Evolutionary conservation across 2,329 filamentous ascomycete species (phyloP).

Genomic region (Ophiostoma ulmi): DNA sequence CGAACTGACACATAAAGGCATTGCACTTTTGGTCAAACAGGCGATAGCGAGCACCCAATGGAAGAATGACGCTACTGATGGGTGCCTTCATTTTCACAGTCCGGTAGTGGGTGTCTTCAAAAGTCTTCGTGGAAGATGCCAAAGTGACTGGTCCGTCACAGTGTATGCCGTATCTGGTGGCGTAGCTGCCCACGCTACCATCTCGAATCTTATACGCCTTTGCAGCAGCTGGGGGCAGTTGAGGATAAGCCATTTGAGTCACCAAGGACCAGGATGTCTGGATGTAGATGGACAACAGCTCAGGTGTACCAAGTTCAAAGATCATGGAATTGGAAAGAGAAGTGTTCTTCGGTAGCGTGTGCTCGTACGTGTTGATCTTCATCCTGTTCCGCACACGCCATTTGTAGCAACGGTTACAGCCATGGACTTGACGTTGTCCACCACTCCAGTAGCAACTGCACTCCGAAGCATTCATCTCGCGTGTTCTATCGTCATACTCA

Average conservation of each 20-base stretch:
- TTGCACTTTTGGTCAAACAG: conserved; percentile 43
- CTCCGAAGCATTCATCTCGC: conserved; percentile 31
- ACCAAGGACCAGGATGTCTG: conserved; percentile 41
- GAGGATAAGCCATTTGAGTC: conserved; percentile 30
- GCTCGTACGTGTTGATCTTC: conserved; percentile 38
- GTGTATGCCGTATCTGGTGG: background rate
- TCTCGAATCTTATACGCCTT: background rate
- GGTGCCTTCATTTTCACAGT: conserved; percentile 38
- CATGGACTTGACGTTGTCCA: conserved; percentile 28
- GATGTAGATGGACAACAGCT: conserved; percentile 37
- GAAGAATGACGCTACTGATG: conserved; percentile 41
- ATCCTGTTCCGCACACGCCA: conserved; percentile 32
- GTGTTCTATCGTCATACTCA: conserved; percentile 35
- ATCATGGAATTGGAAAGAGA: conserved; percentile 35
- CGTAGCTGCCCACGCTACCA: background rate
- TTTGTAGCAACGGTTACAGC: conserved; percentile 37
- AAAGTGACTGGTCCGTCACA: conserved; percentile 4
- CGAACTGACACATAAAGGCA: conserved; percentile 38
- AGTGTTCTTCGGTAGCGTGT: conserved; percentile 37
- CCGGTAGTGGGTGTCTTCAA: conserved; percentile 44
- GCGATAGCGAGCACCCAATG: conserved; percentile 42
- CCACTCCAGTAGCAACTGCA: conserved; percentile 34
- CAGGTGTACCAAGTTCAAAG: conserved; percentile 40
- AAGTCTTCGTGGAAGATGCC: conserved; percentile 20
- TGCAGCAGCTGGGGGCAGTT: background rate